Evolutionary conservation across 208 protist species (phyloP).

Genomic region (Acanthamoeba castellanii): DNA sequence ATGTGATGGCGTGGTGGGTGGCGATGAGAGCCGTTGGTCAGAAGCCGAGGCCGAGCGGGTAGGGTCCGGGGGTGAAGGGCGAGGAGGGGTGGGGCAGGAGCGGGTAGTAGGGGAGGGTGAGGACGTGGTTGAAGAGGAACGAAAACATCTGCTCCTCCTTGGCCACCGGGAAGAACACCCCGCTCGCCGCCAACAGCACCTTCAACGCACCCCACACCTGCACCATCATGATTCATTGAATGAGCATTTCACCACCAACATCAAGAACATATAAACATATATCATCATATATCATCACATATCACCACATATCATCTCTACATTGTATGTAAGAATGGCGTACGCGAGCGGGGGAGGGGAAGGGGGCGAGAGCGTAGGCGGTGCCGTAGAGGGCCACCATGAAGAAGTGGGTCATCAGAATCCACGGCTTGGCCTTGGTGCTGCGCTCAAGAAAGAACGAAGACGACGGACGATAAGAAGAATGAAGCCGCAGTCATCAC

Average conservation of each 20-base stretch:
- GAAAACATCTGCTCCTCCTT: not conserved
- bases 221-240: not conserved
- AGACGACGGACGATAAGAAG: not conserved
- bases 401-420: slow-evolving; percentile 44
- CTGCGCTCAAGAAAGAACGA: not conserved
- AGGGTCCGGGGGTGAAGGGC: not conserved
- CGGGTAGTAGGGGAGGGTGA: slow-evolving; percentile 11
- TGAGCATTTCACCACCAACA: no score
- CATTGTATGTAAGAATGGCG: not conserved
- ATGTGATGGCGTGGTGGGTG: no score
- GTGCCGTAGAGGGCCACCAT: slow-evolving; percentile 32
- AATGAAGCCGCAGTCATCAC: not conserved
- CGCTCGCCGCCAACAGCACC: slow-evolving; percentile 3
- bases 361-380: not conserved
- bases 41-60: slow-evolving; percentile 10
- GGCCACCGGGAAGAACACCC: slow-evolving; percentile 1
- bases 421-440: slow-evolving; percentile 20
- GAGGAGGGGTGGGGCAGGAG: not conserved
- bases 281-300: no score
- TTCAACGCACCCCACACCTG: not conserved
- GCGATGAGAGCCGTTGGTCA: not conserved
- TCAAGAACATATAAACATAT: no score
- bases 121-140: slow-evolving; percentile 21
- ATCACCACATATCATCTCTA: not conserved
- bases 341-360: slow-evolving; percentile 10